A percentile compares a stretch with the other conserved stretches of the same genome.
Evolutionary conservation across 257 asterid species (phyloP).

Genomic region (Solanum lycopersicoides): DNA sequence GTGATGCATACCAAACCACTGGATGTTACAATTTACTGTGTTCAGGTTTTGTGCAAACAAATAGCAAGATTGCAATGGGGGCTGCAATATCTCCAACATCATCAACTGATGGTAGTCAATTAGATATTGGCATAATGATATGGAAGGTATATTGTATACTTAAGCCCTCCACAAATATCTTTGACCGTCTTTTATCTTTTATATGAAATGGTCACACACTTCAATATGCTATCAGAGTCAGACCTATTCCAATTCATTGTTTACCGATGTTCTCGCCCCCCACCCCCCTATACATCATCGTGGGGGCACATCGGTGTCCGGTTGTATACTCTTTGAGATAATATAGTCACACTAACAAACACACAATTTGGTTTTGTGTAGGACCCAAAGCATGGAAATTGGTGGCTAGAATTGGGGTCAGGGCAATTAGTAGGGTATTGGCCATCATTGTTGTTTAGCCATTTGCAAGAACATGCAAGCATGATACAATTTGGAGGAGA

Average conservation of each 20-base stretch:
- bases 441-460: slow-evolving; percentile 8
- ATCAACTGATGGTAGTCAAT: neutral
- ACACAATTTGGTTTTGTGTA: neutral
- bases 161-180: neutral
- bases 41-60: slow-evolving; percentile 2
- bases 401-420: slow-evolving; percentile 9
- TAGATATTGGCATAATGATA: neutral
- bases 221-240: neutral
- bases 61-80: neutral
- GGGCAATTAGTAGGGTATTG: slow-evolving; percentile 6
- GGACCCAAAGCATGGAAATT: slow-evolving; percentile 9
- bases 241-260: neutral
- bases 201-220: neutral
- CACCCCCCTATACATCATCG: neutral
- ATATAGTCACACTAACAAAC: neutral
- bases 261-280: neutral
- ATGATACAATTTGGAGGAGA: slow-evolving; percentile 12
- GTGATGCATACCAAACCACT: slow-evolving; percentile 7
- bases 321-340: neutral
- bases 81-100: slow-evolving; percentile 6
- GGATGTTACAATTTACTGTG: slow-evolving; percentile 6
- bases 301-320: neutral
- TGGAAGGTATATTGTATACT: neutral
- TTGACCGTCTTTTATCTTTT: neutral
- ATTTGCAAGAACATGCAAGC: neutral